These are phyloP conservation scores for Xylaria sp. DNA, from an alignment of 2,329 filamentous ascomycete species.

Conservation along the genomic window DNA sequence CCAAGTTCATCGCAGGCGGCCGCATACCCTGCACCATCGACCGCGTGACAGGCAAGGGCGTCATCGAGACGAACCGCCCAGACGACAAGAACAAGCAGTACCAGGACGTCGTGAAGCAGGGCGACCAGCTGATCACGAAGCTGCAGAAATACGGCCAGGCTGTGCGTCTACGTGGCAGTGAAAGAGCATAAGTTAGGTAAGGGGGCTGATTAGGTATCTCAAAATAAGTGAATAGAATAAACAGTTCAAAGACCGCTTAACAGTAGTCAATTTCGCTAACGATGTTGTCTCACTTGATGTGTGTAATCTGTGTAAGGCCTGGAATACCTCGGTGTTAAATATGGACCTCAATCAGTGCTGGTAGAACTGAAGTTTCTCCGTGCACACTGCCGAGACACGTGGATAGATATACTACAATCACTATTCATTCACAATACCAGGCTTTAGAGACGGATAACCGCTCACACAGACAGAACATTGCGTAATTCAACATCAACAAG, in stretches of 20 bases:
- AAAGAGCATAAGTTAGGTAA: slow-evolving; percentile 64
- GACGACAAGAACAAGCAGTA: slow-evolving; percentile 99
- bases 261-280: not conserved
- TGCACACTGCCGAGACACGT: slow-evolving; percentile 20
- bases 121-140: slow-evolving; percentile 97
- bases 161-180: slow-evolving; percentile 90
- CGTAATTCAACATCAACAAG: not conserved
- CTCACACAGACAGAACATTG: not conserved
- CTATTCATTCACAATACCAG: not conserved
- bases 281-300: not conserved
- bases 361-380: not conserved
- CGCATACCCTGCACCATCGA: slow-evolving; percentile 97
- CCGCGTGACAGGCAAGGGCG: slow-evolving; percentile 91
- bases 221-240: not conserved
- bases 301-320: no score
- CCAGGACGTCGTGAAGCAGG: slow-evolving; percentile 95
- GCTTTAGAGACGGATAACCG: not conserved
- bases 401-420: slow-evolving; percentile 21
- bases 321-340: no score
- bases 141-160: slow-evolving; percentile 99
- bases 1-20: slow-evolving; percentile 94
- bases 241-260: not conserved
- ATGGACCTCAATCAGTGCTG: no score
- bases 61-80: slow-evolving; percentile 96
- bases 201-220: slow-evolving; percentile 1